A percentile compares a stretch with the other conserved stretches of the same genome.
phyloP scores from a whole-genome alignment of 768 basidiomycete species.

The Hypsizygus marmoreus region DNA sequence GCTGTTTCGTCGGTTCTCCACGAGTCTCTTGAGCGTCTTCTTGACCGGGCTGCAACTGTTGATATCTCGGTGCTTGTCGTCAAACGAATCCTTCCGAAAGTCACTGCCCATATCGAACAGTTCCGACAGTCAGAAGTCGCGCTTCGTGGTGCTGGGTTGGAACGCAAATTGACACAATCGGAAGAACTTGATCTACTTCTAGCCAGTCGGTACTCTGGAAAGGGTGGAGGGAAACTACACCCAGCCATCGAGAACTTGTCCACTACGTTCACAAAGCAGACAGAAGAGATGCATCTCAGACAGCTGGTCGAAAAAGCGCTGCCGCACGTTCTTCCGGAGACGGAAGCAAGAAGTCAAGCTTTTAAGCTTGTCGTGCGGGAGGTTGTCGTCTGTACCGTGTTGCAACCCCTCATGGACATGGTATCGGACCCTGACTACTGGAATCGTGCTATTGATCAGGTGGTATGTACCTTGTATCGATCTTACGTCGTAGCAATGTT shows the following conservation, averaged over 20 bases:
- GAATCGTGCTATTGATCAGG: slow-evolving; percentile 91
- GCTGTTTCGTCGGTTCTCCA: slow-evolving; percentile 80
- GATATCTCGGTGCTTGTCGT: slow-evolving; percentile 81
- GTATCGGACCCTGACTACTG: slow-evolving; percentile 95
- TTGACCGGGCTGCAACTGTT: slow-evolving; percentile 55
- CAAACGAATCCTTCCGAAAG: slow-evolving; percentile 81
- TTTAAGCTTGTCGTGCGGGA: slow-evolving; percentile 79
- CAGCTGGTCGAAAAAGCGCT: slow-evolving; percentile 71
- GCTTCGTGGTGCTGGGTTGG: slow-evolving; percentile 78
- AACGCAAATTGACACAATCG: slow-evolving; percentile 82
- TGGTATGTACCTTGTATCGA: slow-evolving; percentile 54
- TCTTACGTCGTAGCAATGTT: neutral
- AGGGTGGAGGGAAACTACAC: slow-evolving; percentile 69
- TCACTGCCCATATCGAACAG: slow-evolving; percentile 87
- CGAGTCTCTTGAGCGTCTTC: slow-evolving; percentile 57
- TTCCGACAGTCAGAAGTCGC: slow-evolving; percentile 90
- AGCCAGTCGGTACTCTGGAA: slow-evolving; percentile 77
- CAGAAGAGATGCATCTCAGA: slow-evolving; percentile 85
- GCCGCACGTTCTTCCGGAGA: slow-evolving; percentile 72
- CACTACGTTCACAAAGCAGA: slow-evolving; percentile 85
- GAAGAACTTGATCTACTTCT: slow-evolving; percentile 88
- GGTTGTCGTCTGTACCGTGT: slow-evolving; percentile 76
- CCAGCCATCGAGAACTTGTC: slow-evolving; percentile 87
- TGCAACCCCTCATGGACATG: slow-evolving; percentile 92
- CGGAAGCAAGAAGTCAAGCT: slow-evolving; percentile 69